These are phyloP conservation scores for Theileria orientalis DNA, from an alignment of 169 alveolate genomes.

Conservation along the genomic window DNA sequence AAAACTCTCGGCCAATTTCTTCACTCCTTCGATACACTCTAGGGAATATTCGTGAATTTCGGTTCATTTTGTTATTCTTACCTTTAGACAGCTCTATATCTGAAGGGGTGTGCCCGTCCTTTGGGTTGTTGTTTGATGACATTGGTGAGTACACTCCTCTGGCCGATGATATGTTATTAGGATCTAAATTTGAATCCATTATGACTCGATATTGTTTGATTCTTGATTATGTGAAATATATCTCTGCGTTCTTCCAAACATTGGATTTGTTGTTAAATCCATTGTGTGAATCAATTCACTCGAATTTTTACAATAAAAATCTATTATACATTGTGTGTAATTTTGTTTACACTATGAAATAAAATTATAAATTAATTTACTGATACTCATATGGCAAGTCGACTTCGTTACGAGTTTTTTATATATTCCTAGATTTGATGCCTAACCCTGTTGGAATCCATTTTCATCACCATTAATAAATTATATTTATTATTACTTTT, in stretches of 20 bases:
- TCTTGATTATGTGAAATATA: neutral
- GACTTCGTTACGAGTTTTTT: neutral
- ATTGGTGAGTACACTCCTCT: constrained; percentile 5
- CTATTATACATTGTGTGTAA: constrained; percentile 22
- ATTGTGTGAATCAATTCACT: neutral
- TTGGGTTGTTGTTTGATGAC: constrained; percentile 7
- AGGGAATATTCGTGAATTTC: neutral
- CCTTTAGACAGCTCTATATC: constrained; percentile 18
- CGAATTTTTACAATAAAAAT: neutral
- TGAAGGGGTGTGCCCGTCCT: constrained; percentile 13
- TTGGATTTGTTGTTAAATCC: neutral
- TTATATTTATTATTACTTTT: neutral
- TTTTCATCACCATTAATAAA: neutral
- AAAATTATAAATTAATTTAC: neutral
- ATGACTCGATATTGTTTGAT: neutral
- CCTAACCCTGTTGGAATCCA: constrained; percentile 17
- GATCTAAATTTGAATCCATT: constrained; percentile 11
- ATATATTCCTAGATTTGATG: neutral
- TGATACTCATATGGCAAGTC: neutral
- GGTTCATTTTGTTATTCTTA: neutral
- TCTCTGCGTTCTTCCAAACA: neutral
- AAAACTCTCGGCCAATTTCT: constrained; percentile 1
- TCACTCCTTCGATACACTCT: constrained; percentile 9
- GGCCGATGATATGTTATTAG: neutral
- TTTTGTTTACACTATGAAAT: neutral